Evolutionary conservation across 108 stramenopile genomes (phyloP).

Genomic region (Nannochloropsis salina): DNA sequence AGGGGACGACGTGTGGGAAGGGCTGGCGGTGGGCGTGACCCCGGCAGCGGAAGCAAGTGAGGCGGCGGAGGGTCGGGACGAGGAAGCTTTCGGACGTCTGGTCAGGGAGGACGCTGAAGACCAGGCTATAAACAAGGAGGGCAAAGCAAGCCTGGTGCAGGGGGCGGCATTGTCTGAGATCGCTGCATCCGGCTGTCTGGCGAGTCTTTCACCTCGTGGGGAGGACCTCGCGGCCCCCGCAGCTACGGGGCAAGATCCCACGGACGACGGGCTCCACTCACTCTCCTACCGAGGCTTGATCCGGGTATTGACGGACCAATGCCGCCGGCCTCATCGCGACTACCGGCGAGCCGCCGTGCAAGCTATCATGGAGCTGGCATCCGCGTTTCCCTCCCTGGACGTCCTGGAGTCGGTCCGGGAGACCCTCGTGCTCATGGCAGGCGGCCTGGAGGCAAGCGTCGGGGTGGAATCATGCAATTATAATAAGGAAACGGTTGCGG

Average conservation of each 20-base stretch:
- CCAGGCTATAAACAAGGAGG: no score
- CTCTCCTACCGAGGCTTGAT: background rate
- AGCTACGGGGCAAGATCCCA: background rate
- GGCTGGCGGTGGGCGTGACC: background rate
- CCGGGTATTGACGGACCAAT: background rate
- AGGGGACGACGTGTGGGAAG: background rate
- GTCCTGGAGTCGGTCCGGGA: background rate
- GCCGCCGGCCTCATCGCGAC: background rate
- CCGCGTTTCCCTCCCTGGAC: background rate
- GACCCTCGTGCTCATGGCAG: background rate
- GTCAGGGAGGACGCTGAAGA: background rate
- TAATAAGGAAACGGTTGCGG: background rate
- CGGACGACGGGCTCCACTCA: background rate
- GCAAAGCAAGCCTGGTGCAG: no score
- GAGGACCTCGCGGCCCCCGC: no score
- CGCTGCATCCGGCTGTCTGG: no score
- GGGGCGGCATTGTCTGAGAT: no score
- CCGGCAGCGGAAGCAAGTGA: background rate
- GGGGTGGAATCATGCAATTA: background rate
- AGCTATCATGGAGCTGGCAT: background rate
- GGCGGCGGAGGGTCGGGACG: background rate
- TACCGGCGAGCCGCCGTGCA: conserved; percentile 6
- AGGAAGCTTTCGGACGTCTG: background rate
- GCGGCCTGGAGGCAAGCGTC: background rate
- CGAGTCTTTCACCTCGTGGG: no score